Percentiles rank a stretch among this genome's conserved stretches.
These are phyloP conservation scores for Myxozyma geophila DNA, from an alignment of 805 yeast genomes.

Conservation along the genomic window DNA sequence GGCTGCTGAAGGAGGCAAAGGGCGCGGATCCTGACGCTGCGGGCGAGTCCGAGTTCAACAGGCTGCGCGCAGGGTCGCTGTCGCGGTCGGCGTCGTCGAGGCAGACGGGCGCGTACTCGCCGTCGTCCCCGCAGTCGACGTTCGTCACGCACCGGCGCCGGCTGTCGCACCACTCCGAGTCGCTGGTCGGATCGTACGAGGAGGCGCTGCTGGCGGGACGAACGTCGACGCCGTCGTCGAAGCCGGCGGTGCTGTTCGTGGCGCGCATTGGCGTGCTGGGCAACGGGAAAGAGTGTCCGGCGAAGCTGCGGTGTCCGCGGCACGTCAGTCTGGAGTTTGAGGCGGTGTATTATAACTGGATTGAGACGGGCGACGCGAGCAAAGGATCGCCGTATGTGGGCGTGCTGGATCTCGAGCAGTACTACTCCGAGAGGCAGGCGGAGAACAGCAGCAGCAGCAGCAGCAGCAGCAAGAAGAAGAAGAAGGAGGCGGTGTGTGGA, in stretches of 20 bases:
- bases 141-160: slow-evolving; percentile 1
- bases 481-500: slow-evolving; percentile 36
- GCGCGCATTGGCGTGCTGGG: slow-evolving; percentile 44
- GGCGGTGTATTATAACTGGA: slow-evolving; percentile 44
- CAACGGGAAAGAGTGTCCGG: slow-evolving; percentile 34
- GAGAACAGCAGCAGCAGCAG: too few species aligned
- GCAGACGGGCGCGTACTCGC: not conserved
- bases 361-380: slow-evolving; percentile 6
- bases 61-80: not conserved
- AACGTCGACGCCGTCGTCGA: slow-evolving; percentile 42
- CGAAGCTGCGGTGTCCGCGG: slow-evolving; percentile 38
- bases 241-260: slow-evolving; percentile 38
- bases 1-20: not conserved
- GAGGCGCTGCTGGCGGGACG: slow-evolving; percentile 44
- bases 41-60: not conserved
- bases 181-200: slow-evolving; percentile 45
- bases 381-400: slow-evolving; percentile 42
- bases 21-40: not conserved
- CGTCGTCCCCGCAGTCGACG: slow-evolving; percentile 14
- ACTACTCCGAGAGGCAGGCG: not conserved
- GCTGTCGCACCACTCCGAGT: slow-evolving; percentile 25
- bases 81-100: not conserved
- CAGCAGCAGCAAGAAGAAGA: too few species aligned
- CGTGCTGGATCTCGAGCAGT: slow-evolving; percentile 23
- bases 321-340: slow-evolving; percentile 40